Conservation (phyloP, 2,329 filamentous ascomycete species). For the Diaporthe sp. region DNA sequence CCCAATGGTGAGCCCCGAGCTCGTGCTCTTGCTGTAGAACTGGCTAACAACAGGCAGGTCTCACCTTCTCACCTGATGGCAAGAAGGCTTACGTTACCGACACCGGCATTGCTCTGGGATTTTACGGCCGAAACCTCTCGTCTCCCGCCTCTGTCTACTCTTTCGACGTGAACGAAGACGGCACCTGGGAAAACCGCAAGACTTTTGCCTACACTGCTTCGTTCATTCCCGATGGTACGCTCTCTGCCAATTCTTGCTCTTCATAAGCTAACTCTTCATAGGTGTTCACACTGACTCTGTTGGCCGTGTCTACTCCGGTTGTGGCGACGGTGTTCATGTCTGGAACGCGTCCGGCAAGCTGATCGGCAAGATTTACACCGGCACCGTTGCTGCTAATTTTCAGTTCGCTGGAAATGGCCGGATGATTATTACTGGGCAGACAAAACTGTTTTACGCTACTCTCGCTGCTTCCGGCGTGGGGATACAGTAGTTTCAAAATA, state of each 20-base stretch:
- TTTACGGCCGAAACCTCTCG: slow-evolving; percentile 57
- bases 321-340: slow-evolving; percentile 65
- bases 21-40: background rate
- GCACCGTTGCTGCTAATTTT: slow-evolving; percentile 61
- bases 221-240: slow-evolving; percentile 63
- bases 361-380: slow-evolving; percentile 70
- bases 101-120: slow-evolving; percentile 60
- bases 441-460: slow-evolving; percentile 55
- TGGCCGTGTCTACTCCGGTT: slow-evolving; percentile 68
- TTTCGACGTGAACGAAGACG: slow-evolving; percentile 57
- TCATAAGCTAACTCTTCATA: background rate
- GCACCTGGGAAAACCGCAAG: slow-evolving; percentile 59
- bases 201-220: slow-evolving; percentile 67
- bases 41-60: slow-evolving; percentile 48
- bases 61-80: slow-evolving; percentile 67
- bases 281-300: slow-evolving; percentile 68
- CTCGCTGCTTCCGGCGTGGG: slow-evolving; percentile 41
- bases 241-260: background rate
- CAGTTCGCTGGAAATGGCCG: slow-evolving; percentile 59
- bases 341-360: slow-evolving; percentile 63
- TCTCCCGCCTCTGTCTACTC: slow-evolving; percentile 62
- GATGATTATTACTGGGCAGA: slow-evolving; percentile 57
- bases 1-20: slow-evolving; percentile 61
- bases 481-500: background rate
- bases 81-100: slow-evolving; percentile 67